A percentile compares a stretch with the other conserved stretches of the same genome.
phyloP scores from a whole-genome alignment of 345 rosid species.

The Clarkia xantiana region DNA sequence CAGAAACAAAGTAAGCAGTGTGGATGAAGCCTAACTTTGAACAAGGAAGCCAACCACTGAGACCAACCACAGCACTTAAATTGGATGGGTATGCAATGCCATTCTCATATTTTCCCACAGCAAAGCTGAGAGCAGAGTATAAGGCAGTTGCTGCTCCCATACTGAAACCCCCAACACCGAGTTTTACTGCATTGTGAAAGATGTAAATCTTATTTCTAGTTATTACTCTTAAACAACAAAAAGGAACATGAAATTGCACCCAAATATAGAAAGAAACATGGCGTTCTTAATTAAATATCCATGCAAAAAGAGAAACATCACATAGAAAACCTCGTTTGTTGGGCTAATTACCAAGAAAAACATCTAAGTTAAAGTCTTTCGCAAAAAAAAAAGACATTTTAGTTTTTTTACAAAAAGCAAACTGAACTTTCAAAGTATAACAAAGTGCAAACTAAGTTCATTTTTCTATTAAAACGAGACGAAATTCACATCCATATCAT shows the following conservation, averaged over 20 bases:
- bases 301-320: too few relatives aligned
- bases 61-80: conserved; percentile 63
- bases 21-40: conserved; percentile 44
- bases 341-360: too few relatives aligned
- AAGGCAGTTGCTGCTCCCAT: conserved; percentile 95
- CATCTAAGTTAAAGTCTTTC: too few relatives aligned
- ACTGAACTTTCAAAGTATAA: too few relatives aligned
- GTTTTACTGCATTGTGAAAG: conserved; percentile 50
- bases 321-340: too few relatives aligned
- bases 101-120: conserved; percentile 53
- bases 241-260: not conserved
- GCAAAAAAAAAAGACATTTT: too few relatives aligned
- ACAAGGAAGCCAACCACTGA: conserved; percentile 99
- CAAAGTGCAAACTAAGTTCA: too few relatives aligned
- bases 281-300: too few relatives aligned
- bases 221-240: not conserved
- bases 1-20: conserved; percentile 3
- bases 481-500: too few relatives aligned
- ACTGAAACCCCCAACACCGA: conserved; percentile 97
- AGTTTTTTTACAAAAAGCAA: too few relatives aligned
- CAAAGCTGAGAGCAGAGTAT: conserved; percentile 71
- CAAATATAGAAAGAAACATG: too few relatives aligned
- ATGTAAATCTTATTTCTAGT: not conserved
- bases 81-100: conserved; percentile 63
- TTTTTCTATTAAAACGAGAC: too few relatives aligned